Evolutionary conservation across 306 rosid species (phyloP), one percentile per base, ranked within the genome.

Genomic region (Sesbania bispinosa): DNA sequence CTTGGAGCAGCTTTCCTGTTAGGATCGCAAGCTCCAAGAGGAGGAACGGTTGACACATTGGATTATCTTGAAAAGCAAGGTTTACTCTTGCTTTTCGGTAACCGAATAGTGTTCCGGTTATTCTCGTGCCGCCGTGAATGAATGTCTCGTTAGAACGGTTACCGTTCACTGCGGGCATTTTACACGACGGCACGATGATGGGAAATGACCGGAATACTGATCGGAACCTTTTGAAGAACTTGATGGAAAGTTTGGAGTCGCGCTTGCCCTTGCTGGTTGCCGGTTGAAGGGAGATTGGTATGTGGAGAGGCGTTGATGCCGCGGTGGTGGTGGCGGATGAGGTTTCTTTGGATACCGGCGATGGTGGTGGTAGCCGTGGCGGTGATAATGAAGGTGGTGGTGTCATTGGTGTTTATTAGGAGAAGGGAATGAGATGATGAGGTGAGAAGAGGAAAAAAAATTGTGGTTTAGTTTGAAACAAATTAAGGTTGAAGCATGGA

Each of bases 41-140:
- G 0, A 94, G 87, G 6, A 84, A 59, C 0, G 97, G 98, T 0
- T 85, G 76, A 3, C 86, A 82, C 4, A 68, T 86, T 0, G 97
- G 79, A 66, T 41, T 86, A 77, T 91, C 96, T 61, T 91, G 97
- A 50, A 91, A 86, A 0, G 83, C 96, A 9, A 94, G 86, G 59
- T 86, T 91, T 0, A 89, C 72, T 42, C 99, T 75, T 0, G 91
- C 78, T 27, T 86, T 94, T 0, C 86, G 63, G 45, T 60, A 67
- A 7, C 96, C 97, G 1, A 87, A 94, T 38, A 94, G 71, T 35
- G 99, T 94, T 43, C 97, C 96, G 0, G 91, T 89, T 64, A 94
- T 84, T 6, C 85, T 79, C 0, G 38, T 80, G 50, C 88, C 96
- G 0, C 95, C 95, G 5, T 86, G 85, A 3, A 87, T 74, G 69